phyloP scores from a whole-genome alignment of 2,329 filamentous ascomycete genomes.

The Podosphaera aphanis region DNA sequence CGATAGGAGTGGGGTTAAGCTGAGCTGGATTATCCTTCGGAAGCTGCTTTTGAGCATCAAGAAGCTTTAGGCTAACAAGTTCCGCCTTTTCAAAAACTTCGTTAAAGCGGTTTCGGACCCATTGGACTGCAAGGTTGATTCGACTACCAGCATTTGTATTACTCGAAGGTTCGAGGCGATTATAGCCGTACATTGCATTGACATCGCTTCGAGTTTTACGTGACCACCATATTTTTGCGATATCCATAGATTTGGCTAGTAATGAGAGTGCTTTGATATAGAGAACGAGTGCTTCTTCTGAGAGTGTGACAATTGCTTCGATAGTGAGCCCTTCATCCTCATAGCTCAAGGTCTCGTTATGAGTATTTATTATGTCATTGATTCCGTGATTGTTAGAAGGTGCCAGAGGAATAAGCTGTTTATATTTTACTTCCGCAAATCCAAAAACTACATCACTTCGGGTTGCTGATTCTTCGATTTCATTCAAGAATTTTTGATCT shows the following conservation, averaged over 20 bases:
- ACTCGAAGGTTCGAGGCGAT: slow-evolving; percentile 20
- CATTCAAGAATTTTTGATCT: slow-evolving; percentile 52
- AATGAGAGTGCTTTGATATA: slow-evolving; percentile 88
- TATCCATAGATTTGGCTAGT: slow-evolving; percentile 84
- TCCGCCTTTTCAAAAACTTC: slow-evolving; percentile 93
- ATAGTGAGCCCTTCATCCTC: slow-evolving; percentile 61
- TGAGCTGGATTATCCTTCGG: slow-evolving; percentile 71
- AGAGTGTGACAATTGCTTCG: slow-evolving; percentile 66
- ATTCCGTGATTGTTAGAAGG: slow-evolving; percentile 54
- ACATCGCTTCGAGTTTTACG: slow-evolving; percentile 47
- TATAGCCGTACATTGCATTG: slow-evolving; percentile 20
- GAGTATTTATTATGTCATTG: slow-evolving; percentile 30
- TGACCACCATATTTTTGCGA: slow-evolving; percentile 79
- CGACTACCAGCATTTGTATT: slow-evolving; percentile 26
- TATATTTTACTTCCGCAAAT: slow-evolving; percentile 96
- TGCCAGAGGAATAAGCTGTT: slow-evolving; percentile 74
- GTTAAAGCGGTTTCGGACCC: slow-evolving; percentile 85
- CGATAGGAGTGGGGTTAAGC: slow-evolving; percentile 45
- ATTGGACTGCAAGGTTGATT: slow-evolving; percentile 86
- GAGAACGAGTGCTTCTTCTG: slow-evolving; percentile 81
- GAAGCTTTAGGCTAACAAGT: slow-evolving; percentile 67
- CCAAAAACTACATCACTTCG: slow-evolving; percentile 90
- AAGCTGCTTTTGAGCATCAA: slow-evolving; percentile 64
- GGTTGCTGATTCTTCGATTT: slow-evolving; percentile 78
- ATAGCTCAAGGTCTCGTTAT: slow-evolving; percentile 26